Percentiles rank a stretch among this genome's conserved stretches.
These are phyloP conservation scores for Alternaria novae-zelandiae DNA, from an alignment of 2,329 filamentous ascomycete species.

Conservation along the genomic window DNA sequence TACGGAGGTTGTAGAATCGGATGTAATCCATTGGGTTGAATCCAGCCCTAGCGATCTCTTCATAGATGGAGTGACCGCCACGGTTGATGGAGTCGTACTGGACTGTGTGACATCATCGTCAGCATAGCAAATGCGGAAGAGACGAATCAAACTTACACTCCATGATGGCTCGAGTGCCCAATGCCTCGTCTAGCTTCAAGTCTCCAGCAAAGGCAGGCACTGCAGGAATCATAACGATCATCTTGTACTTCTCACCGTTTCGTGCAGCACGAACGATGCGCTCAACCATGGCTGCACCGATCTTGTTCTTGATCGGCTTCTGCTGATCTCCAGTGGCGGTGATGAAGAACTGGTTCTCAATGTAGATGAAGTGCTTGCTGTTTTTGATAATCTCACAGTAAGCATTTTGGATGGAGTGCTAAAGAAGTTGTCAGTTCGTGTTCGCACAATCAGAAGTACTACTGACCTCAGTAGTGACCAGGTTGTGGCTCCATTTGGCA, in stretches of 20 bases:
- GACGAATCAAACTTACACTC: slow-evolving; percentile 53
- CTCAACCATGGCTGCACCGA: slow-evolving; percentile 79
- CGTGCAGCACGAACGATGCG: slow-evolving; percentile 74
- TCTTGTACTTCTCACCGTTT: slow-evolving; percentile 70
- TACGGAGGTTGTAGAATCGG: slow-evolving; percentile 83
- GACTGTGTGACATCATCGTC: slow-evolving; percentile 44
- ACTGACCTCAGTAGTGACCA: slow-evolving; percentile 59
- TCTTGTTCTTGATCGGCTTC: slow-evolving; percentile 75
- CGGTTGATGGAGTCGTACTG: slow-evolving; percentile 82
- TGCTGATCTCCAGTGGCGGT: slow-evolving; percentile 77
- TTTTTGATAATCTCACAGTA: slow-evolving; percentile 75
- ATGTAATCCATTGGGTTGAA: slow-evolving; percentile 77
- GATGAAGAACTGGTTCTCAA: slow-evolving; percentile 90
- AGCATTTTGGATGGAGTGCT: slow-evolving; percentile 84
- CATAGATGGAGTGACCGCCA: slow-evolving; percentile 78
- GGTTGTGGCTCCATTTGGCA: slow-evolving; percentile 66
- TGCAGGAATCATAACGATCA: slow-evolving; percentile 79
- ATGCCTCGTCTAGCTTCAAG: slow-evolving; percentile 71
- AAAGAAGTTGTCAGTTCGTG: no score
- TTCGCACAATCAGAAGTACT: no score
- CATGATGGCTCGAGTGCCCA: slow-evolving; percentile 85
- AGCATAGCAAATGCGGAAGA: not conserved
- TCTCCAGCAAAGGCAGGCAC: slow-evolving; percentile 86
- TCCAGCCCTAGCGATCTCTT: slow-evolving; percentile 68
- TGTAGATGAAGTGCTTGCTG: slow-evolving; percentile 76